Conservation (phyloP, 2,329 filamentous ascomycete genomes). For the Colletotrichum graminicola region DNA sequence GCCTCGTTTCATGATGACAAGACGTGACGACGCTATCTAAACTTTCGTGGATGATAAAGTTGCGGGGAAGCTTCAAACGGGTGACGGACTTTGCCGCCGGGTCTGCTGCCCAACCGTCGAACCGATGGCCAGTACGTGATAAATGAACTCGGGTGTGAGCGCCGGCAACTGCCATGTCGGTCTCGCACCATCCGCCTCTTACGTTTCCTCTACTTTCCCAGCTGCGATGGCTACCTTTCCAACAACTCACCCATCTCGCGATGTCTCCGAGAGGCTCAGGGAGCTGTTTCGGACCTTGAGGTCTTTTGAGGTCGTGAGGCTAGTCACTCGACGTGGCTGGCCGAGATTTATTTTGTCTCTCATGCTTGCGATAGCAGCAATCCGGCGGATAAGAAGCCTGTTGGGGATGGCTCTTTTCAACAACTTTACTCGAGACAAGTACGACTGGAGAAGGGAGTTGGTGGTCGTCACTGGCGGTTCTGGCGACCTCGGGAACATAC, state of each 20-base stretch:
- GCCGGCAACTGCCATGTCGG: not conserved
- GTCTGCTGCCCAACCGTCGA: not conserved
- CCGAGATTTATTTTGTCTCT: constrained; percentile 8
- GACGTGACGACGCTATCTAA: constrained; percentile 22
- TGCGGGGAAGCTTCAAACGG: constrained; percentile 32
- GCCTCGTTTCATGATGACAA: constrained; percentile 19
- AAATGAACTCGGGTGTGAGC: not conserved
- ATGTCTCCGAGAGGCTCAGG: not conserved
- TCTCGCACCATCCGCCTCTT: no score
- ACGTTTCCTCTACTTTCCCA: not conserved
- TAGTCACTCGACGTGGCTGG: constrained; percentile 10
- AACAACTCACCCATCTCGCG: not conserved
- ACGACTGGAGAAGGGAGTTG: constrained; percentile 44
- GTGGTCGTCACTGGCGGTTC: constrained; percentile 48
- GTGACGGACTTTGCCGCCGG: not conserved
- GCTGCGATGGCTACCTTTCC: constrained; percentile 8
- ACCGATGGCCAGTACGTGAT: not conserved
- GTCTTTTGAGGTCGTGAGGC: constrained; percentile 1
- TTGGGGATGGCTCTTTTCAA: constrained; percentile 20
- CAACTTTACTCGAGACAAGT: constrained; percentile 29
- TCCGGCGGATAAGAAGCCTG: constrained; percentile 11
- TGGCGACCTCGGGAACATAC: constrained; percentile 25
- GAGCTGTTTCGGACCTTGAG: constrained; percentile 7
- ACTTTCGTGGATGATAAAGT: constrained; percentile 9
- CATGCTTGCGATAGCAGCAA: constrained; percentile 6